phyloP scores from a whole-genome alignment of 352 stramenopile species.

The Aphanomyces invadans region DNA sequence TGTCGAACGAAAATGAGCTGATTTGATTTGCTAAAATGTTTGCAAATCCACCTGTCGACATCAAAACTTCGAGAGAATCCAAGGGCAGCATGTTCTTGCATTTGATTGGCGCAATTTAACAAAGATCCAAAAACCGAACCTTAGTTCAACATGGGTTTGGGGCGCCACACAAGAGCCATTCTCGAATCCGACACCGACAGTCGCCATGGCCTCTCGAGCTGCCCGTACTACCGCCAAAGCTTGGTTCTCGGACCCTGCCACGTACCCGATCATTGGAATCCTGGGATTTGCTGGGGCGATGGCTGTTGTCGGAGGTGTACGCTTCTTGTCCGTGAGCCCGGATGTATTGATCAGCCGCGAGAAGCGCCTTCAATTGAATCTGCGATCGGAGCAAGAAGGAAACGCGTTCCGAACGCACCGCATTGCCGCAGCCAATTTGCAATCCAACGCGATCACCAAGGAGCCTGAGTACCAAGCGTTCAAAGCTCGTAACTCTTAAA shows the following conservation, averaged over 20 bases:
- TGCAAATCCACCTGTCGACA: no score
- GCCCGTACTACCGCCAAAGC: slow-evolving; percentile 2
- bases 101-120: no score
- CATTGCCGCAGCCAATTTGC: slow-evolving; percentile 2
- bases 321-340: slow-evolving; percentile 6
- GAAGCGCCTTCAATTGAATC: not conserved
- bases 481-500: slow-evolving; percentile 15
- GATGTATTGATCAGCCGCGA: slow-evolving; percentile 11
- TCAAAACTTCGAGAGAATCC: no score
- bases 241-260: slow-evolving; percentile 22
- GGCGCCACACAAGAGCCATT: no score
- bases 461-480: slow-evolving; percentile 10
- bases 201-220: slow-evolving; percentile 4
- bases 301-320: not conserved
- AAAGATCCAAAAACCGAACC: no score
- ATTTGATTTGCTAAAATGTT: no score
- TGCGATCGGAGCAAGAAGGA: not conserved
- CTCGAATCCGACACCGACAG: not conserved
- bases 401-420: slow-evolving; percentile 13
- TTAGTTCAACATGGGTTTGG: no score
- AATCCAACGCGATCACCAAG: slow-evolving; percentile 12
- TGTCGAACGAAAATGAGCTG: no score
- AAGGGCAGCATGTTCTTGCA: no score
- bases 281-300: not conserved
- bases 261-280: slow-evolving; percentile 20